Conservation (phyloP, 192 early-diverging fungal genomes). For the Diversispora epigaea region DNA sequence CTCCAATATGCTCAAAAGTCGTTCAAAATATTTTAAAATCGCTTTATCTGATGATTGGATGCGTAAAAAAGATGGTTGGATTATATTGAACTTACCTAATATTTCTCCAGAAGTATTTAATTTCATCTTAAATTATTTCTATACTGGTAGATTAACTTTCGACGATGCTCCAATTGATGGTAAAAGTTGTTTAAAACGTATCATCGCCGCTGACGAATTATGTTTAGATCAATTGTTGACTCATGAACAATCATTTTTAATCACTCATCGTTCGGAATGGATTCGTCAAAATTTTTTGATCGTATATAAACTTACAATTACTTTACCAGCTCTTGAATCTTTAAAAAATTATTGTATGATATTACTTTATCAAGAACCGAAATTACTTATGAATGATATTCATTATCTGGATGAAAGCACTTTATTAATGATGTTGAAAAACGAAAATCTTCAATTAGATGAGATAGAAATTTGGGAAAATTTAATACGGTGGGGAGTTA, state of each 20-base stretch:
- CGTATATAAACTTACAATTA: neutral
- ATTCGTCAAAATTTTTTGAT: neutral
- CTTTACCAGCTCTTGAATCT: neutral
- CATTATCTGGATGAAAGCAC: neutral
- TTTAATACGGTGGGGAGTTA: neutral
- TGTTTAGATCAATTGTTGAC: neutral
- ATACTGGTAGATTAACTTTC: neutral
- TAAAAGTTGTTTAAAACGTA: conserved; percentile 2
- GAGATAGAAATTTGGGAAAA: neutral
- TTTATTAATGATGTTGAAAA: neutral
- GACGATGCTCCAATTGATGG: neutral
- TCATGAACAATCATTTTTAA: neutral
- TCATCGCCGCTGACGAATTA: neutral
- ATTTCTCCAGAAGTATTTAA: conserved; percentile 9
- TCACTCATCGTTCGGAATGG: neutral
- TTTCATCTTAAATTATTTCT: neutral
- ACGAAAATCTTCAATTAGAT: neutral
- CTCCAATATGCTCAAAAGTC: neutral
- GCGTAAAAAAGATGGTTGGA: neutral
- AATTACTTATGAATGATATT: neutral
- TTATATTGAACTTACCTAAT: neutral
- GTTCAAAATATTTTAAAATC: conserved; percentile 3
- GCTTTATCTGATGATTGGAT: conserved; percentile 3
- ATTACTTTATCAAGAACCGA: neutral
- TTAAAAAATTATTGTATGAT: neutral